These are phyloP conservation scores for Maudiozyma humilis DNA, from an alignment of 1,139 yeast species.

Conservation along the genomic window DNA sequence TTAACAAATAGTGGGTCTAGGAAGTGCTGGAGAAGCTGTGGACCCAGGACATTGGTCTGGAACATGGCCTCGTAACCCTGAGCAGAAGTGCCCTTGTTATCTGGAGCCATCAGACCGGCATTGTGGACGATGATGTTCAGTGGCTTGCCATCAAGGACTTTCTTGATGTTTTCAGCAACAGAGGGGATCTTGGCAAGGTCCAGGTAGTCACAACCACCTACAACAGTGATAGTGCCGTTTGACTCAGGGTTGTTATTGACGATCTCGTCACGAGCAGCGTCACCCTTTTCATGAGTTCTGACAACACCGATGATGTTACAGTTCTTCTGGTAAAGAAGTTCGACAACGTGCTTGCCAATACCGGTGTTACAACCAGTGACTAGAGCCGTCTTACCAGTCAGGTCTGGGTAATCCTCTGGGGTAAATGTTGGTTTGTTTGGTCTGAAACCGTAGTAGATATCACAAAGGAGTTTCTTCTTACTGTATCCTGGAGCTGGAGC, in stretches of 20 bases:
- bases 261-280: slow-evolving; percentile 32
- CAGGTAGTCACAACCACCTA: slow-evolving; percentile 35
- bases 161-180: slow-evolving; percentile 33
- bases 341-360: slow-evolving; percentile 38
- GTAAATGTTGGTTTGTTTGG: slow-evolving; percentile 30
- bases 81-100: slow-evolving; percentile 30
- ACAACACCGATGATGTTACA: slow-evolving; percentile 40
- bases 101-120: slow-evolving; percentile 45
- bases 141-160: slow-evolving; percentile 12
- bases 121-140: slow-evolving; percentile 42
- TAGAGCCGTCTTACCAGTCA: slow-evolving; percentile 36
- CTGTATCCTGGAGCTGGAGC: slow-evolving; percentile 21
- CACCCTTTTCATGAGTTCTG: slow-evolving; percentile 34
- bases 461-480: slow-evolving; percentile 10
- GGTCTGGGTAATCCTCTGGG: slow-evolving; percentile 39
- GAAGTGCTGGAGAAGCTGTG: slow-evolving; percentile 40
- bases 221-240: slow-evolving; percentile 23
- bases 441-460: slow-evolving; percentile 19
- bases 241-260: slow-evolving; percentile 20
- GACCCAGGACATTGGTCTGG: slow-evolving; percentile 45
- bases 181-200: slow-evolving; percentile 40
- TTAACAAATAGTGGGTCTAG: slow-evolving; percentile 38
- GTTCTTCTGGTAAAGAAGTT: slow-evolving; percentile 35
- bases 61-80: slow-evolving; percentile 43
- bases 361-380: slow-evolving; percentile 45